Evolutionary conservation across 108 stramenopile genomes (phyloP), one percentile per base, ranked within the genome.

Genomic region (Phaeodactylum tricornutum): DNA sequence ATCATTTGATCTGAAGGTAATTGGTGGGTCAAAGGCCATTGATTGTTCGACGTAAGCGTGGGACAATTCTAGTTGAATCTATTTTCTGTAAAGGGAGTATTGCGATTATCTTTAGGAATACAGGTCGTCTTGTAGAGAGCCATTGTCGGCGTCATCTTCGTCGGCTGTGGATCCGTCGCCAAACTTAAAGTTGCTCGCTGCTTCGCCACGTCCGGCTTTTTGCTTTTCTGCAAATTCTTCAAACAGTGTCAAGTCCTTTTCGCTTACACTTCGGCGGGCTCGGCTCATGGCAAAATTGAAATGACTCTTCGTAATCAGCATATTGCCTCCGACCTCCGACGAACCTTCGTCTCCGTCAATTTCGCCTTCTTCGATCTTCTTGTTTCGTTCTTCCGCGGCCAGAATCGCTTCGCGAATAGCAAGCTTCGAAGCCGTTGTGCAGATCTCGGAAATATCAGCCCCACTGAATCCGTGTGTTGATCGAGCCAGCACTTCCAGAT

Each of bases 361-460:
- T 30, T 76, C 74, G 7, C 64, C 78, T 28, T 57, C 55, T 37
- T 69, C 83, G 26, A 71, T 59, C 50, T 69, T 64, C 44, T 61
- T 38, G 7, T 37, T 30, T 29, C 71, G 29, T 47, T 81, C 74
- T 34, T 81, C 84, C n/a, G 74, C 77, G n/a, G 64, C 65, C 9
- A 78, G 50, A 48, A 95, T 88, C 4, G 86, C 80, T 60, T 96
- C 93, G n/a, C 95, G 82, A 49, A 96, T 93, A 15, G 93, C 91
- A 55, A 87, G 70, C 61, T 93, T 94, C 12, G 84, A 79, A 15
- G 95, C 93, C 49, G 80, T 66, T 55, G 87, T 86, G 61, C 93
- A 93, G 51, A 97, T 92, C 67, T 94, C 96, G 12, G 94, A 64
- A 64, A 95, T 89, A 79, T 97, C 96, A 14, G 96, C 92, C 24